Evolutionary conservation across 306 rosid species (phyloP).

Genomic region (Sesbania bispinosa): DNA sequence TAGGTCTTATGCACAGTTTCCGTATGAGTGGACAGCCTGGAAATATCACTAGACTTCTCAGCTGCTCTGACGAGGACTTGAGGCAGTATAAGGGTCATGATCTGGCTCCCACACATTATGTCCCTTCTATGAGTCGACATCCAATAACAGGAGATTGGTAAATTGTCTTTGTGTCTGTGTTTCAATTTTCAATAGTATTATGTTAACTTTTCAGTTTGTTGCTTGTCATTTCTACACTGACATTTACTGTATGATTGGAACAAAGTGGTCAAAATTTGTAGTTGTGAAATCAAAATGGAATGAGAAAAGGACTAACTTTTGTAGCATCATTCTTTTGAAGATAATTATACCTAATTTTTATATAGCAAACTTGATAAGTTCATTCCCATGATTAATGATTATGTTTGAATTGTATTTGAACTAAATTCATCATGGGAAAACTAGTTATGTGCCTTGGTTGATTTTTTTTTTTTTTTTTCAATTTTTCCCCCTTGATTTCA

Average conservation of each 20-base stretch:
- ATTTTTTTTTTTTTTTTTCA: background rate
- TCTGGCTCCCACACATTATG: slow-evolving; percentile 92
- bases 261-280: background rate
- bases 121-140: slow-evolving; percentile 89
- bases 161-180: background rate
- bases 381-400: background rate
- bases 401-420: background rate
- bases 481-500: background rate
- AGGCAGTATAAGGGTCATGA: slow-evolving; percentile 70
- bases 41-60: slow-evolving; percentile 86
- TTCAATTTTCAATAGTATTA: slow-evolving; percentile 8
- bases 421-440: background rate
- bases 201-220: background rate
- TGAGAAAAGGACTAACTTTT: background rate
- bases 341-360: background rate
- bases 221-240: slow-evolving; percentile 4
- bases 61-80: slow-evolving; percentile 82
- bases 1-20: slow-evolving; percentile 91
- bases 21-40: slow-evolving; percentile 85
- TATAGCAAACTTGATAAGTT: background rate
- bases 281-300: background rate
- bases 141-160: slow-evolving; percentile 99
- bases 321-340: slow-evolving; percentile 2
- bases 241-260: background rate
- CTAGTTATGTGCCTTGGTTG: background rate